Percentiles rank a stretch among this genome's conserved stretches.
These are phyloP conservation scores for Acanthamoeba royreba DNA, from an alignment of 208 protist genomes.

Conservation along the genomic window DNA sequence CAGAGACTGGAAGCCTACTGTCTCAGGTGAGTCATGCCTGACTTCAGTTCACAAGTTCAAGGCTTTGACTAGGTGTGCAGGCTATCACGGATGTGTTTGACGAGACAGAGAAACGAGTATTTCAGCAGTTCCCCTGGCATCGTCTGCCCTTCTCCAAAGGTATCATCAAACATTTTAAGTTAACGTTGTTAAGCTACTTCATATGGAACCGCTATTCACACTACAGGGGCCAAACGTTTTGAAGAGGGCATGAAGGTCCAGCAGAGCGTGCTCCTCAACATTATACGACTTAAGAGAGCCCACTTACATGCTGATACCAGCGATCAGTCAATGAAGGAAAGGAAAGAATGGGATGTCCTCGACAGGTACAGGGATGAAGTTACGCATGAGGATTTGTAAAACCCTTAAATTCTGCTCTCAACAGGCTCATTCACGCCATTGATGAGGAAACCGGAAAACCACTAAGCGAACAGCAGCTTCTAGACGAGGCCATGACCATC, in stretches of 20 bases:
- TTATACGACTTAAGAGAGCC: too few relatives aligned
- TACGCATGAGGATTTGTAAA: too few relatives aligned
- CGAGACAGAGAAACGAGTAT: constrained; percentile 21
- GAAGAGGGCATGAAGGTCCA: too few relatives aligned
- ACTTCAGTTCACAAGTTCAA: background rate
- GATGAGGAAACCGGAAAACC: background rate
- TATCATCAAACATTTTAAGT: background rate
- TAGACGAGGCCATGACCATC: constrained; percentile 32
- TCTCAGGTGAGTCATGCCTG: background rate
- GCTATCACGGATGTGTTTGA: constrained; percentile 36
- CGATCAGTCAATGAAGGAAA: background rate
- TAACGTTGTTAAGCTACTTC: background rate
- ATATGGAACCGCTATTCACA: background rate
- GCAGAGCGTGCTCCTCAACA: too few relatives aligned
- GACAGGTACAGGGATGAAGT: background rate
- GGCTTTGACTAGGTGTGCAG: background rate
- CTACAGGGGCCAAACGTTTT: too few relatives aligned
- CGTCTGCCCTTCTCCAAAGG: background rate
- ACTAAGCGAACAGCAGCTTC: constrained; percentile 28
- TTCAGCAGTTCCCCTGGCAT: background rate
- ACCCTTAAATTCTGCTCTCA: too few relatives aligned
- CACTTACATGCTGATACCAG: too few relatives aligned
- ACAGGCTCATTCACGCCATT: background rate
- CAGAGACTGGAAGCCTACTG: background rate
- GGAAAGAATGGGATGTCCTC: background rate